Percentiles rank a stretch among this genome's conserved stretches.
Evolutionary conservation across 495 filamentous ascomycete genomes (phyloP).

Genomic region (Hyphodiscus hymeniophilus): DNA sequence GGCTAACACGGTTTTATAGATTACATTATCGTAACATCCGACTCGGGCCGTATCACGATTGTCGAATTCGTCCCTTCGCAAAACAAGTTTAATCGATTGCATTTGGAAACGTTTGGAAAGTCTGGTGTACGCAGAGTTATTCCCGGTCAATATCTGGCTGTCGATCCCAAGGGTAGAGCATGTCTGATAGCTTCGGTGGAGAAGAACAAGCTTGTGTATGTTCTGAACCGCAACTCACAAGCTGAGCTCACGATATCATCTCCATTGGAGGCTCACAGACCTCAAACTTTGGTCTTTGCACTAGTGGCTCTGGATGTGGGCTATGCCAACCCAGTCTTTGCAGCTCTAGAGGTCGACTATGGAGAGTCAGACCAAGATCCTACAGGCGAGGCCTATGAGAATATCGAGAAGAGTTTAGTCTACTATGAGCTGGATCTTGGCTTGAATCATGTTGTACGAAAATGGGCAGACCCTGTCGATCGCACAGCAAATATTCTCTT

Average conservation of each 20-base stretch:
- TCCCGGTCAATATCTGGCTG: constrained; percentile 89
- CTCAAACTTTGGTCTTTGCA: constrained; percentile 86
- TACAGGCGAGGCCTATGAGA: constrained; percentile 69
- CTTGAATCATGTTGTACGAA: constrained; percentile 92
- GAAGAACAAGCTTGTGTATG: constrained; percentile 99
- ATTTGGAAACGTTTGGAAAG: constrained; percentile 96
- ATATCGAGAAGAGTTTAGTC: constrained; percentile 81
- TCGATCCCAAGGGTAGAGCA: constrained; percentile 90
- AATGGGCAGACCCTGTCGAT: constrained; percentile 91
- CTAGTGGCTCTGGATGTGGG: constrained; percentile 84
- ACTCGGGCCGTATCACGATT: constrained; percentile 90
- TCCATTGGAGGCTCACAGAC: constrained; percentile 92
- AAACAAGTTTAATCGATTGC: constrained; percentile 82
- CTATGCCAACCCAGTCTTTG: constrained; percentile 95
- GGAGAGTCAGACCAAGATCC: constrained; percentile 86
- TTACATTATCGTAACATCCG: constrained; percentile 90
- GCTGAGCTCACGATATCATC: constrained; percentile 94
- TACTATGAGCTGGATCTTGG: constrained; percentile 98
- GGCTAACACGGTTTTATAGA: constrained; percentile 63
- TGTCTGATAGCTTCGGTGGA: constrained; percentile 90
- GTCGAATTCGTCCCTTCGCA: constrained; percentile 83
- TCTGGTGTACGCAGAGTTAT: constrained; percentile 91
- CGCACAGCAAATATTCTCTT: constrained; percentile 84
- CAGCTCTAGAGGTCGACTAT: constrained; percentile 89
- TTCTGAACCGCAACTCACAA: constrained; percentile 90